Evolutionary conservation across 768 basidiomycete genomes (phyloP).

Genomic region (Ephemerocybe angulata): DNA sequence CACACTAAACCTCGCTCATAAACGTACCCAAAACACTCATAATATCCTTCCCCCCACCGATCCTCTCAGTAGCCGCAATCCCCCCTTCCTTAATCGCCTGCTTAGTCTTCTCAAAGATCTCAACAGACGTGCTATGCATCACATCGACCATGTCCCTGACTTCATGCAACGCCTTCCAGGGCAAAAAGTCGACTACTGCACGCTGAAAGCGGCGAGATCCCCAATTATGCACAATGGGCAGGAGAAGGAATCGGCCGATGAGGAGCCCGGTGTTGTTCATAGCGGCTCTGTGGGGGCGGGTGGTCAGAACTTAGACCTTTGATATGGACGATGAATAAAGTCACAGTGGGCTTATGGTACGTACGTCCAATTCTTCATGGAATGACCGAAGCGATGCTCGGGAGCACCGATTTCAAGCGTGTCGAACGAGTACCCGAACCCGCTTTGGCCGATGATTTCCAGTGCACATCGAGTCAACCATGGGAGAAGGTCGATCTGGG

Average conservation of each 20-base stretch:
- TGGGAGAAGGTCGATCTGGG: constrained; percentile 3
- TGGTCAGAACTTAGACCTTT: not conserved
- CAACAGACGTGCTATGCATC: constrained; percentile 33
- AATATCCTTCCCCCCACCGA: no score
- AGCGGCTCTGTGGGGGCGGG: not conserved
- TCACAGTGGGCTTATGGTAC: not conserved
- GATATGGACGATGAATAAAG: not conserved
- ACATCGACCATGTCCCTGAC: constrained; percentile 30
- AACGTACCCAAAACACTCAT: constrained; percentile 41
- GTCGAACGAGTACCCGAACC: constrained; percentile 35
- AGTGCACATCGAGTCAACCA: constrained; percentile 11
- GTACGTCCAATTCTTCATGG: constrained; percentile 29
- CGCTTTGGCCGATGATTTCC: constrained; percentile 24
- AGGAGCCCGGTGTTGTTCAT: not conserved
- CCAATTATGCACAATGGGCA: constrained; percentile 14
- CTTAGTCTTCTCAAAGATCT: constrained; percentile 35
- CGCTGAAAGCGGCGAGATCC: constrained; percentile 29
- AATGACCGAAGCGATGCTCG: constrained; percentile 25
- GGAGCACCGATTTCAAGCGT: constrained; percentile 25
- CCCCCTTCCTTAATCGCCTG: constrained; percentile 26
- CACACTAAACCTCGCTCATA: not conserved
- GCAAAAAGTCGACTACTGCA: constrained; percentile 29
- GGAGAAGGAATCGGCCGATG: not conserved
- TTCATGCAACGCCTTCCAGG: constrained; percentile 24
- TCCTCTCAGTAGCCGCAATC: constrained; percentile 31